Evolutionary conservation across 1,284 basidiomycete genomes (phyloP).

Genomic region (Naganishia sp.): DNA sequence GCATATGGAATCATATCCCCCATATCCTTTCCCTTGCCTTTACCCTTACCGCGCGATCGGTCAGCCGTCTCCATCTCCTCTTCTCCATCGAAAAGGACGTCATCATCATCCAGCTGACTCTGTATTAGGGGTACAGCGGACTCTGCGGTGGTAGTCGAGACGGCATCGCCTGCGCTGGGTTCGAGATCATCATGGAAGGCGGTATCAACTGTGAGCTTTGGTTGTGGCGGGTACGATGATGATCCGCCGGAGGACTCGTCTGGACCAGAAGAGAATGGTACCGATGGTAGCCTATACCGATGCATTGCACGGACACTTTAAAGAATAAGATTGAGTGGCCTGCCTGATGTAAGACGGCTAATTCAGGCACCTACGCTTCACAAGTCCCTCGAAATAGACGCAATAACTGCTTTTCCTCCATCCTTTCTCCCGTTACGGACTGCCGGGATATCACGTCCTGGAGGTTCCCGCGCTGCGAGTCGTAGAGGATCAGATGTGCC

Average conservation of each 20-base stretch:
- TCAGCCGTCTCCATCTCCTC: slow-evolving; percentile 59
- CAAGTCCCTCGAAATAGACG: slow-evolving; percentile 90
- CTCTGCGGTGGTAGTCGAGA: slow-evolving; percentile 21
- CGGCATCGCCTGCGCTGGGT: background rate
- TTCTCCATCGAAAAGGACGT: slow-evolving; percentile 73
- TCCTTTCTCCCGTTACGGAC: slow-evolving; percentile 76
- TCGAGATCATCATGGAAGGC: slow-evolving; percentile 42
- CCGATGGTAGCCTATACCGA: slow-evolving; percentile 60
- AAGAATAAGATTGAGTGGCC: background rate
- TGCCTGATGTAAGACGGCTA: slow-evolving; percentile 11
- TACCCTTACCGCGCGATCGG: slow-evolving; percentile 44
- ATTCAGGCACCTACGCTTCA: slow-evolving; percentile 60
- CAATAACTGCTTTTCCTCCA: slow-evolving; percentile 85
- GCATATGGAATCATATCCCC: slow-evolving; percentile 78
- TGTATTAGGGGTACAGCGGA: slow-evolving; percentile 27
- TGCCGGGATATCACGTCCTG: slow-evolving; percentile 92
- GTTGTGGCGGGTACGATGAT: slow-evolving; percentile 27
- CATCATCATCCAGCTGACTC: slow-evolving; percentile 55
- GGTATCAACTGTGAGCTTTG: slow-evolving; percentile 37
- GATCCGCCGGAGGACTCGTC: background rate
- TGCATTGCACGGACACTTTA: slow-evolving; percentile 82
- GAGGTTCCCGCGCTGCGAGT: slow-evolving; percentile 74
- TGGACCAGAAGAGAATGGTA: slow-evolving; percentile 42
- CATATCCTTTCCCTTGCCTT: slow-evolving; percentile 37
- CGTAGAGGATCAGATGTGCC: slow-evolving; percentile 34